These are phyloP conservation scores for Ophiostoma australiae DNA, from an alignment of 2,329 filamentous ascomycete genomes.

Conservation along the genomic window DNA sequence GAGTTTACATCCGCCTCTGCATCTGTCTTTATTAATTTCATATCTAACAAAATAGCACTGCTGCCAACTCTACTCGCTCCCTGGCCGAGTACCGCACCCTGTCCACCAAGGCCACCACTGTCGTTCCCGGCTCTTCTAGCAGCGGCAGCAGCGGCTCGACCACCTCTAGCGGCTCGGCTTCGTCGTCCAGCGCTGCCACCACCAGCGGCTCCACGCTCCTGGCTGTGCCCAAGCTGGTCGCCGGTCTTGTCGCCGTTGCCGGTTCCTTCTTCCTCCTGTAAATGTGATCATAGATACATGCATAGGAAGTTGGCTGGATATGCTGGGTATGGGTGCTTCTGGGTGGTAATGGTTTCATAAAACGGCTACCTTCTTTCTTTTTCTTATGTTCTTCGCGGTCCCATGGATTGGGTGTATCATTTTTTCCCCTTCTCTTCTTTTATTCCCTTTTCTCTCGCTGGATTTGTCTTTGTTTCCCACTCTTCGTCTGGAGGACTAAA, in stretches of 20 bases:
- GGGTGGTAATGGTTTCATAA: slow-evolving; percentile 16
- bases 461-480: neutral
- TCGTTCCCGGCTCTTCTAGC: slow-evolving; percentile 31
- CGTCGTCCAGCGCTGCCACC: slow-evolving; percentile 25
- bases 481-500: slow-evolving; percentile 2
- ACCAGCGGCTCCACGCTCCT: slow-evolving; percentile 33
- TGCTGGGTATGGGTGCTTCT: neutral
- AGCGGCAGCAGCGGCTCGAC: slow-evolving; percentile 25
- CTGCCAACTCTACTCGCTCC: slow-evolving; percentile 49
- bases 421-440: slow-evolving; percentile 11
- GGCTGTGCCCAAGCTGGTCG: slow-evolving; percentile 39
- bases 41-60: slow-evolving; percentile 36
- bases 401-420: slow-evolving; percentile 11
- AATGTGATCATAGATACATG: slow-evolving; percentile 1
- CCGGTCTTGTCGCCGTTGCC: slow-evolving; percentile 42
- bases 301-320: neutral
- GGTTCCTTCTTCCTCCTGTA: slow-evolving; percentile 43
- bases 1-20: slow-evolving; percentile 34
- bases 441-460: slow-evolving; percentile 5
- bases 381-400: slow-evolving; percentile 1
- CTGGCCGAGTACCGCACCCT: slow-evolving; percentile 46
- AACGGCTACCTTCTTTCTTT: neutral
- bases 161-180: slow-evolving; percentile 28
- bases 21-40: neutral
- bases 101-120: slow-evolving; percentile 40